Evolutionary conservation across 306 rosid species (phyloP).

Genomic region (Citrullus mucosospermus): DNA sequence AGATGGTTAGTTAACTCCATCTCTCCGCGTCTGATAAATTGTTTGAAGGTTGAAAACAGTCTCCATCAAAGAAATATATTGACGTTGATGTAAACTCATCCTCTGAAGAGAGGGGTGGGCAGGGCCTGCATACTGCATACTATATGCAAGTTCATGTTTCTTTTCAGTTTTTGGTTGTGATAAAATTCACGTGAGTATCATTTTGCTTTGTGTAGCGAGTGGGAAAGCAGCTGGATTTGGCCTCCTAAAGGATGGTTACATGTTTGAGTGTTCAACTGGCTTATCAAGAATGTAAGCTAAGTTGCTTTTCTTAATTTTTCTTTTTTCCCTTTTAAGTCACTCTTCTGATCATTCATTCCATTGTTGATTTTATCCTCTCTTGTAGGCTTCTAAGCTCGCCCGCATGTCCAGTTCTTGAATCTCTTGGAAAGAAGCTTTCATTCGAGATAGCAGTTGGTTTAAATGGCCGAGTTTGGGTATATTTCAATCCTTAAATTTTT

Average conservation of each 20-base stretch:
- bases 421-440: constrained; percentile 80
- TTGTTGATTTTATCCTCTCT: background rate
- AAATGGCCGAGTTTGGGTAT: constrained; percentile 93
- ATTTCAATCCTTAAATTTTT: background rate
- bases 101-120: background rate
- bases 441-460: constrained; percentile 79
- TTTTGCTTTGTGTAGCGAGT: constrained; percentile 29
- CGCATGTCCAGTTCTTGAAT: constrained; percentile 65
- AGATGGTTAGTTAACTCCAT: constrained; percentile 43
- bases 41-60: background rate
- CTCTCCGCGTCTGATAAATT: background rate
- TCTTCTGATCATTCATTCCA: background rate
- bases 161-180: background rate
- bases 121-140: background rate
- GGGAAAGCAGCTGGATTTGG: constrained; percentile 86
- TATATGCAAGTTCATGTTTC: background rate
- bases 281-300: constrained; percentile 62
- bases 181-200: constrained; percentile 1
- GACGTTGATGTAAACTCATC: background rate
- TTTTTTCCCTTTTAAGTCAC: background rate
- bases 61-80: background rate
- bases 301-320: background rate
- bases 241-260: constrained; percentile 68
- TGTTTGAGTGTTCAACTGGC: constrained; percentile 74
- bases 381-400: constrained; percentile 67